A percentile compares a stretch with the other conserved stretches of the same genome.
Conservation (phyloP, 2,329 filamentous ascomycete genomes). For the Lachnellula suecica region DNA sequence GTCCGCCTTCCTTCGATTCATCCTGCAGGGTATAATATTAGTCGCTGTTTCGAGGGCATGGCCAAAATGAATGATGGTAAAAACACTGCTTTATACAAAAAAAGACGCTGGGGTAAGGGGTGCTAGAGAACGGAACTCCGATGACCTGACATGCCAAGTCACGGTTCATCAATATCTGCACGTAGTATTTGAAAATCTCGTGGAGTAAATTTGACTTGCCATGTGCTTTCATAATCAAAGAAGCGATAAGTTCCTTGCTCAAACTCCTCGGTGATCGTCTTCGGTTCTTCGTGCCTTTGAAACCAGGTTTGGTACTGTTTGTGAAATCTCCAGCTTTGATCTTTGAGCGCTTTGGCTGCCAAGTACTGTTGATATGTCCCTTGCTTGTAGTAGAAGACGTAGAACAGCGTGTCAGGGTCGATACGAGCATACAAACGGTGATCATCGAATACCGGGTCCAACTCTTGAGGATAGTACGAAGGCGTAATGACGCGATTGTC, state of each 20-base stretch:
- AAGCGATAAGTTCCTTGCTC: conserved; percentile 99
- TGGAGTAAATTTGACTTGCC: conserved; percentile 60
- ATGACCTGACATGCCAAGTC: not conserved
- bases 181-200: not conserved
- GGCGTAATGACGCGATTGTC: conserved; percentile 77
- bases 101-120: not conserved
- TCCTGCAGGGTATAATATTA: conserved; percentile 56
- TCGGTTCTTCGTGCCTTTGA: conserved; percentile 95
- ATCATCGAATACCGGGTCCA: conserved; percentile 89
- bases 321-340: conserved; percentile 98
- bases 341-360: conserved; percentile 94
- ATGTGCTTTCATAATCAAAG: conserved; percentile 99
- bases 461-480: conserved; percentile 87
- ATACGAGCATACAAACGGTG: conserved; percentile 83
- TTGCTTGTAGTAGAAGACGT: conserved; percentile 98
- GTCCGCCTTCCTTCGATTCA: conserved; percentile 96
- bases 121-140: not conserved
- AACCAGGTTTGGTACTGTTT: conserved; percentile 99
- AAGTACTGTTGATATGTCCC: conserved; percentile 94
- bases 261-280: conserved; percentile 97
- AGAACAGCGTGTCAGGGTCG: conserved; percentile 95
- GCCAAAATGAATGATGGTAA: conserved; percentile 7
- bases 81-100: not conserved
- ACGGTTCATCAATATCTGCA: not conserved
- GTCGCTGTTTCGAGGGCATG: conserved; percentile 1